Conservation (phyloP, 768 basidiomycete species). For the Stropharia rugosoannulata region DNA sequence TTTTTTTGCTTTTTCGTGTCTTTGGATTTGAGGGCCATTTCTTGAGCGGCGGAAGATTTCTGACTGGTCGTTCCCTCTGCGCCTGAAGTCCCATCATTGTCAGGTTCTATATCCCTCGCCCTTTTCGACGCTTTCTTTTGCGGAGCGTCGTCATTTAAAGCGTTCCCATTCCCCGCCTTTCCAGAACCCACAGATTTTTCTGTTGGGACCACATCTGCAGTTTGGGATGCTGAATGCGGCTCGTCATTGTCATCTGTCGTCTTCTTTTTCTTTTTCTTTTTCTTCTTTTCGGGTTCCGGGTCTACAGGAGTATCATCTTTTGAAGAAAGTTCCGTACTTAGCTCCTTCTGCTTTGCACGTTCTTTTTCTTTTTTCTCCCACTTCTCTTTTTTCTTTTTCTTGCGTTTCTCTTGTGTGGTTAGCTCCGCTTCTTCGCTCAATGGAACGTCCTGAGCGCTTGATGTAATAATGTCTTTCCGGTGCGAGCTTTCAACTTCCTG, state of each 20-base stretch:
- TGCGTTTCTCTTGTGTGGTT: background rate
- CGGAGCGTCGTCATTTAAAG: background rate
- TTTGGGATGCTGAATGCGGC: background rate
- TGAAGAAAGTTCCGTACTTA: background rate
- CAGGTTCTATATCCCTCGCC: background rate
- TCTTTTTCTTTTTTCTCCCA: constrained; percentile 7
- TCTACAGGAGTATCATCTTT: background rate
- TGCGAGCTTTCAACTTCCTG: background rate
- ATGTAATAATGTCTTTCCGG: background rate
- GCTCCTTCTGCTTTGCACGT: constrained; percentile 3
- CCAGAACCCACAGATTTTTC: background rate
- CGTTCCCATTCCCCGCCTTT: background rate
- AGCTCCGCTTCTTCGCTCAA: background rate
- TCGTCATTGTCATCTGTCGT: background rate
- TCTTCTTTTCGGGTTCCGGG: constrained; percentile 7
- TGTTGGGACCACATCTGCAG: background rate
- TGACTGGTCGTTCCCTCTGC: background rate
- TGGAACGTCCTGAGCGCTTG: background rate
- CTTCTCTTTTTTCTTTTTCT: background rate
- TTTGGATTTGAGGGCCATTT: background rate
- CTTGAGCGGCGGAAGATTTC: background rate
- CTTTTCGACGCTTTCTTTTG: constrained; percentile 14
- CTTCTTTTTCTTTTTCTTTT: constrained; percentile 16
- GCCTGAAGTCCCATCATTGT: background rate
- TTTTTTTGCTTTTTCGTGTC: constrained; percentile 1